Evolutionary conservation across 352 stramenopile genomes (phyloP).

Genomic region (Albugo laibachii): DNA sequence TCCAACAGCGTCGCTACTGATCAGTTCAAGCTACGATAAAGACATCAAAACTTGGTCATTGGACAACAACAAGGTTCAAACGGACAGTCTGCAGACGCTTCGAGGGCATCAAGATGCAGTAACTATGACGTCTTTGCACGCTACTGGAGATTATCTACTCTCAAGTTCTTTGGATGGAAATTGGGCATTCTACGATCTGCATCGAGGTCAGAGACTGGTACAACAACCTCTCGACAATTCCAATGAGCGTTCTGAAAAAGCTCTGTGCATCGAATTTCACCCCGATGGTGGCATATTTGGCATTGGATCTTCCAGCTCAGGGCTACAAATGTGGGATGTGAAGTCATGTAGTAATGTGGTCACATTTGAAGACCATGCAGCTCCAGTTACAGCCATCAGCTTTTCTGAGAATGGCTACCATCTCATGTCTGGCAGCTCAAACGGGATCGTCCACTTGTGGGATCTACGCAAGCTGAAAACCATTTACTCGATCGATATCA

Average conservation of each 20-base stretch:
- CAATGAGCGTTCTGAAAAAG: constrained; percentile 2
- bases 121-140: constrained; percentile 50
- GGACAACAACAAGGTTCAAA: constrained; percentile 12
- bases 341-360: constrained; percentile 65
- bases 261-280: constrained; percentile 58
- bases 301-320: constrained; percentile 29
- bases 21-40: constrained; percentile 59
- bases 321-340: constrained; percentile 87
- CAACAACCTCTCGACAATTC: constrained; percentile 25
- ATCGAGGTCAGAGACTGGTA: constrained; percentile 26
- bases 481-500: constrained; percentile 42
- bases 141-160: constrained; percentile 63
- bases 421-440: constrained; percentile 59
- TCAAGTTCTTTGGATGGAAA: constrained; percentile 54
- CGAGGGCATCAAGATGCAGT: constrained; percentile 36
- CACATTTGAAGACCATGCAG: constrained; percentile 69
- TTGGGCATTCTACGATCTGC: constrained; percentile 74
- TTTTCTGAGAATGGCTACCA: constrained; percentile 95
- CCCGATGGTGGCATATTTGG: constrained; percentile 89
- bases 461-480: constrained; percentile 85
- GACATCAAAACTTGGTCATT: constrained; percentile 62
- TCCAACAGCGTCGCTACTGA: constrained; percentile 34
- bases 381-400: constrained; percentile 42
- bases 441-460: constrained; percentile 81
- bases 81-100: constrained; percentile 37